These are phyloP conservation scores for Sparassis latifolia DNA, from an alignment of 1,284 basidiomycete genomes.

Conservation along the genomic window DNA sequence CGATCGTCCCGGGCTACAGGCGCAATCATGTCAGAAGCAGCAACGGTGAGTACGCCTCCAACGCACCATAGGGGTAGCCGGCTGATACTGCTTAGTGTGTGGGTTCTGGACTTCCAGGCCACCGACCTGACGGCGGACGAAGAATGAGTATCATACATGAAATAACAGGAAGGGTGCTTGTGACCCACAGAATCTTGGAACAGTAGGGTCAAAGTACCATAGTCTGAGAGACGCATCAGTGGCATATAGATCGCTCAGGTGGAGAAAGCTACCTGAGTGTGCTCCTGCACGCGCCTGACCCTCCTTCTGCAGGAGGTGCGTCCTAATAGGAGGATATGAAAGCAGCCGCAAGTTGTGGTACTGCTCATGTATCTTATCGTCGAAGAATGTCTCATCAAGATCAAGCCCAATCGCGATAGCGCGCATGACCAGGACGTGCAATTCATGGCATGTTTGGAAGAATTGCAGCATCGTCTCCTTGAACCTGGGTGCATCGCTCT, in stretches of 20 bases:
- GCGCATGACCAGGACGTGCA: constrained; percentile 73
- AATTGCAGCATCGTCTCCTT: constrained; percentile 69
- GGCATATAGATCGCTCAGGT: not conserved
- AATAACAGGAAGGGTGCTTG: not conserved
- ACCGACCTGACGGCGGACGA: constrained; percentile 46
- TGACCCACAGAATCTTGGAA: constrained; percentile 69
- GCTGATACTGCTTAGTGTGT: constrained; percentile 61
- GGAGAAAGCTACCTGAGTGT: constrained; percentile 51
- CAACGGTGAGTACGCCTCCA: not conserved
- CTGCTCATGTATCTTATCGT: constrained; percentile 66
- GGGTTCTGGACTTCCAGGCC: constrained; percentile 81
- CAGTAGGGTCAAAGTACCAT: constrained; percentile 77
- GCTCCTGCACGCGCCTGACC: constrained; percentile 77
- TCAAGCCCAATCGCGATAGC: constrained; percentile 75
- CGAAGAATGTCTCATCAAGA: constrained; percentile 68
- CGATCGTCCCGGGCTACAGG: constrained; percentile 66
- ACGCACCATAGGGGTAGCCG: constrained; percentile 71
- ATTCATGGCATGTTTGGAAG: constrained; percentile 69
- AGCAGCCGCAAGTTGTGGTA: constrained; percentile 73
- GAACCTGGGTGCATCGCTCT: constrained; percentile 58
- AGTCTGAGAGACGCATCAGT: constrained; percentile 41
- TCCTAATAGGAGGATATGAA: constrained; percentile 68
- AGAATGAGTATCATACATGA: not conserved
- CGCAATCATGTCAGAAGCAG: not conserved
- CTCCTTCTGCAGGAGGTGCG: constrained; percentile 47